Conservation (phyloP, 805 yeast genomes). For the Yarrowia keelungensis region DNA sequence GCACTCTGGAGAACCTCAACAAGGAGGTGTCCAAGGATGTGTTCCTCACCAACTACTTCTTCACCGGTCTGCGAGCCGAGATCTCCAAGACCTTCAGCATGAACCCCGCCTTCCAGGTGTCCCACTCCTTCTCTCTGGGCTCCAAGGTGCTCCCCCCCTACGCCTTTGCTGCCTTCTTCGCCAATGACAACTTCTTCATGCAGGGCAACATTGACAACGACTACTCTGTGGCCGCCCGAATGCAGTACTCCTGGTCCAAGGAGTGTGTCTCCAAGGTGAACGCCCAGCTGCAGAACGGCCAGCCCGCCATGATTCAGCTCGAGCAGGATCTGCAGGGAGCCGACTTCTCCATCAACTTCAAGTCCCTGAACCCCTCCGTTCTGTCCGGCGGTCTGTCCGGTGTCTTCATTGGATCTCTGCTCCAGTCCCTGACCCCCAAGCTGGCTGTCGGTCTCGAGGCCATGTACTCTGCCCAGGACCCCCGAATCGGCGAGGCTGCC, state of each 20-base stretch:
- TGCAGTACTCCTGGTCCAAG: constrained; percentile 89
- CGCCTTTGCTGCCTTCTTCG: constrained; percentile 88
- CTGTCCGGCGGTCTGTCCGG: constrained; percentile 82
- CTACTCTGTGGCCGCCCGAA: constrained; percentile 81
- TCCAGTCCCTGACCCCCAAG: constrained; percentile 86
- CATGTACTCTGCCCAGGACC: constrained; percentile 72
- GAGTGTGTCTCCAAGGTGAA: constrained; percentile 80
- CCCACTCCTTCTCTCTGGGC: constrained; percentile 91
- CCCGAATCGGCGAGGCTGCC: constrained; percentile 79
- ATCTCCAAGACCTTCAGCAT: constrained; percentile 87
- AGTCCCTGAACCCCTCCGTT: constrained; percentile 87
- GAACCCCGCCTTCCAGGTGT: constrained; percentile 95
- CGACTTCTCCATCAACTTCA: constrained; percentile 88
- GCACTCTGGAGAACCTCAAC: constrained; percentile 90
- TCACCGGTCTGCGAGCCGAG: constrained; percentile 96
- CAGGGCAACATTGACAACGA: constrained; percentile 95
- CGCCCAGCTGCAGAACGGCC: constrained; percentile 84
- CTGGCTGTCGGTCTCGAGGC: constrained; percentile 92
- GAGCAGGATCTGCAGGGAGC: constrained; percentile 94
- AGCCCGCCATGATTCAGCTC: constrained; percentile 91
- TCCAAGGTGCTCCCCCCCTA: constrained; percentile 86
- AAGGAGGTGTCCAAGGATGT: constrained; percentile 95
- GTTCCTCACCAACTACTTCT: constrained; percentile 84
- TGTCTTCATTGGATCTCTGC: constrained; percentile 86
- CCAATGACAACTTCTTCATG: constrained; percentile 80